Conservation (phyloP, 306 rosid species). For the Acacia confusa region DNA sequence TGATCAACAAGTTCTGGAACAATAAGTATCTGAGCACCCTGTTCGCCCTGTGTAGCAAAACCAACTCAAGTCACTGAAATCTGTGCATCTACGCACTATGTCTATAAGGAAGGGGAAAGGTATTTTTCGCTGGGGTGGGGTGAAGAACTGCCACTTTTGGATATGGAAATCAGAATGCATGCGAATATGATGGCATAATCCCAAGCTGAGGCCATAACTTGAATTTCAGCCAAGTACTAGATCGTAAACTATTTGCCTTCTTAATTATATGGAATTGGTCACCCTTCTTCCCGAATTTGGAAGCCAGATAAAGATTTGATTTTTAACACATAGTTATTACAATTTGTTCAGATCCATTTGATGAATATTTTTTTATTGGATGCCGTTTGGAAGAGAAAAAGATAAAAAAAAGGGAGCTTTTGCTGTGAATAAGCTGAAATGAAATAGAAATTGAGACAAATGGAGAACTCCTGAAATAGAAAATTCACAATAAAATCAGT, state of each 20-base stretch:
- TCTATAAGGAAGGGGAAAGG: too few species aligned
- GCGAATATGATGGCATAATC: background rate
- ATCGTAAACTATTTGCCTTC: conserved; percentile 5
- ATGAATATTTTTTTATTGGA: background rate
- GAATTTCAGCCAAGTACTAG: background rate
- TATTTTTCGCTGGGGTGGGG: background rate
- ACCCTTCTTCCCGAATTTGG: conserved; percentile 5
- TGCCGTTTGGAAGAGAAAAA: background rate
- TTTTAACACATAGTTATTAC: background rate
- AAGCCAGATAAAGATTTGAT: background rate
- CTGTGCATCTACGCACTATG: background rate
- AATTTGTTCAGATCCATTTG: background rate
- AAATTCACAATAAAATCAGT: background rate
- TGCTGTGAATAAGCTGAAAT: background rate
- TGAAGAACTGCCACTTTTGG: background rate
- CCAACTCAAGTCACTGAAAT: conserved; percentile 12
- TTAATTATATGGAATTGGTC: background rate
- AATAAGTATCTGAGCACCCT: conserved; percentile 78
- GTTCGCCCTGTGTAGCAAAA: conserved; percentile 66
- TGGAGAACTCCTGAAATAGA: background rate
- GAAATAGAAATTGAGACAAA: background rate
- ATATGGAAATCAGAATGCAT: background rate
- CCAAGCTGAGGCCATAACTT: background rate
- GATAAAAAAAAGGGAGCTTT: background rate
- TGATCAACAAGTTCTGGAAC: conserved; percentile 87